A percentile compares a stretch with the other conserved stretches of the same genome.
Evolutionary conservation across 148 eudicot species (phyloP).

Genomic region (Cornus controversa): DNA sequence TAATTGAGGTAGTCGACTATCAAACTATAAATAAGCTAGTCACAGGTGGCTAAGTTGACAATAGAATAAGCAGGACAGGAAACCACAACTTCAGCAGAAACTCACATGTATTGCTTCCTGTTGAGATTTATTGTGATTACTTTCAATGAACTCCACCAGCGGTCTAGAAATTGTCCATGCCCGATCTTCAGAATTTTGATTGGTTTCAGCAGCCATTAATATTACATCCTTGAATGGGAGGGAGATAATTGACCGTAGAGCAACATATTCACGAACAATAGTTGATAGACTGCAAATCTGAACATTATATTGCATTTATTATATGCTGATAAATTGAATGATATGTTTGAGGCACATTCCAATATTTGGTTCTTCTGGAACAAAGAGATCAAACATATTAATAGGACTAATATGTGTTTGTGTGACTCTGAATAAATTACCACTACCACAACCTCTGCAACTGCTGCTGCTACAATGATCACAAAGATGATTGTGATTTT

Average conservation of each 20-base stretch:
- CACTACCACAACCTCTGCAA: neutral
- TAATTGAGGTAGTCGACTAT: neutral
- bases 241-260: conserved; percentile 67
- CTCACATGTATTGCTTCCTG: conserved; percentile 88
- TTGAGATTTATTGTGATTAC: conserved; percentile 81
- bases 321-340: neutral
- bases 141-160: conserved; percentile 74
- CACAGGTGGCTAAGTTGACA: neutral
- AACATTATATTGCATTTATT: conserved; percentile 7
- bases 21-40: neutral
- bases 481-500: too few relatives aligned
- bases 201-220: conserved; percentile 62
- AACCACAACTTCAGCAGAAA: conserved; percentile 8
- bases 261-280: conserved; percentile 87
- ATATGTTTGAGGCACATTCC: neutral
- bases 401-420: neutral
- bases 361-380: neutral
- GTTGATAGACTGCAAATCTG: conserved; percentile 97
- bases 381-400: neutral
- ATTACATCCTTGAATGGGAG: conserved; percentile 86
- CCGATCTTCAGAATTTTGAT: conserved; percentile 44
- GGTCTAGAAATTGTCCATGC: conserved; percentile 76
- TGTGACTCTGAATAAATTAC: neutral
- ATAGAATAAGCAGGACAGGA: neutral
- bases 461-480: neutral